Percentiles rank a stretch among this genome's conserved stretches.
phyloP scores from a whole-genome alignment of 2,329 filamentous ascomycete genomes.

The Nemania sp. region DNA sequence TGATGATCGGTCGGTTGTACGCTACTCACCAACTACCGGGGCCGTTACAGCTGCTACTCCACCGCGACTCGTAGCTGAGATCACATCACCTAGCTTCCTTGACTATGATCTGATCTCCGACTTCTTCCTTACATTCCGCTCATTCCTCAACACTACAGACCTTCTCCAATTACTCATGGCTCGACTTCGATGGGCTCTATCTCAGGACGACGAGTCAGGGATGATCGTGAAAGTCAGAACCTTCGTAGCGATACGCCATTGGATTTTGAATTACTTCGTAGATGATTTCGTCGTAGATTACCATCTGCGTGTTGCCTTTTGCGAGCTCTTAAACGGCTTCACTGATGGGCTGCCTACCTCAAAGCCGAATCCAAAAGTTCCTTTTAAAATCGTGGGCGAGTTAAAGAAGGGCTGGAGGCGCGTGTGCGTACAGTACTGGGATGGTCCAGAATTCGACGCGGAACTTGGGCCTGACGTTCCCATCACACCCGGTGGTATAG shows the following conservation, averaged over 20 bases:
- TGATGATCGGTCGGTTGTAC: constrained; percentile 84
- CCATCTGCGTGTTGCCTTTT: constrained; percentile 80
- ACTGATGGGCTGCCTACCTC: constrained; percentile 66
- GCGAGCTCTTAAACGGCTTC: constrained; percentile 79
- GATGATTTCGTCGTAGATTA: constrained; percentile 90
- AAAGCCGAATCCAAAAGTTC: constrained; percentile 61
- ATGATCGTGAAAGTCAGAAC: constrained; percentile 95
- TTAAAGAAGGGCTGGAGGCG: constrained; percentile 98
- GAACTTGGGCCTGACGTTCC: constrained; percentile 72
- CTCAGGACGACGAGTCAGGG: constrained; percentile 82
- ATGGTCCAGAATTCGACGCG: constrained; percentile 74
- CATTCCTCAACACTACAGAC: constrained; percentile 82
- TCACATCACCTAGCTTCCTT: constrained; percentile 94
- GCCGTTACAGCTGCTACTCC: constrained; percentile 91
- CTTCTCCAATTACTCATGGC: constrained; percentile 87
- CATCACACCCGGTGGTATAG: constrained; percentile 80
- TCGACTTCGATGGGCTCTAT: constrained; percentile 87
- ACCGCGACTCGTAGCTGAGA: constrained; percentile 91
- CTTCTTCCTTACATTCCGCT: constrained; percentile 95
- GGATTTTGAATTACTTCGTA: constrained; percentile 97
- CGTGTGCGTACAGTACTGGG: constrained; percentile 91
- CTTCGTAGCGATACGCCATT: constrained; percentile 94
- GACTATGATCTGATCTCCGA: constrained; percentile 98
- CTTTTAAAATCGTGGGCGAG: constrained; percentile 88
- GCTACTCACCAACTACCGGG: constrained; percentile 77